Conservation (phyloP, 1,139 yeast genomes). For the Saccharomyces pastorianus region DNA sequence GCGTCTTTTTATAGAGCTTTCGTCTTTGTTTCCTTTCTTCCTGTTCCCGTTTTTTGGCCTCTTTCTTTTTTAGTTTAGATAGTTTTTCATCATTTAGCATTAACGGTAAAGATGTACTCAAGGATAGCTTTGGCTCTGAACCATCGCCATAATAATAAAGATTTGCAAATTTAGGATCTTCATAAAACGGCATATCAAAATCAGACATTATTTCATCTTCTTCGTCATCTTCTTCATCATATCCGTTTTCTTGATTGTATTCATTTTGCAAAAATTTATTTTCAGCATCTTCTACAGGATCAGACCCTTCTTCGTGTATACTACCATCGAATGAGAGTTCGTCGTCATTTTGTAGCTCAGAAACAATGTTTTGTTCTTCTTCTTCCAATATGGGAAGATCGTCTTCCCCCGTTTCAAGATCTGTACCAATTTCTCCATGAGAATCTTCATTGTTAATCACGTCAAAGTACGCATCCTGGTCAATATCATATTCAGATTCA, state of each 20-base stretch:
- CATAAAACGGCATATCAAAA: constrained; percentile 33
- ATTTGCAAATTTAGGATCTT: constrained; percentile 33
- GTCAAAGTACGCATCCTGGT: constrained; percentile 61
- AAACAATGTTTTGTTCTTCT: constrained; percentile 41
- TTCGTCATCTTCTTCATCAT: constrained; percentile 23
- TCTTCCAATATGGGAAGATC: constrained; percentile 42
- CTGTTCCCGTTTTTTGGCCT: constrained; percentile 33
- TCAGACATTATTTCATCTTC: constrained; percentile 32
- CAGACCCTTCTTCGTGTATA: constrained; percentile 27
- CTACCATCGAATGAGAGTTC: constrained; percentile 32
- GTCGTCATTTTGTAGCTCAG: constrained; percentile 35
- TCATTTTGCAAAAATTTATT: constrained; percentile 18
- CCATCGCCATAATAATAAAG: constrained; percentile 29
- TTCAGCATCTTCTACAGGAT: constrained; percentile 18
- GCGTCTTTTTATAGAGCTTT: constrained; percentile 18
- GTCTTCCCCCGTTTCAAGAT: constrained; percentile 49
- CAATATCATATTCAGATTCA: constrained; percentile 63
- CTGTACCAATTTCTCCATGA: constrained; percentile 34
- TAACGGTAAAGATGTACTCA: constrained; percentile 35
- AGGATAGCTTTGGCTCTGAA: constrained; percentile 26
- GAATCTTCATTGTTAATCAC: constrained; percentile 56
- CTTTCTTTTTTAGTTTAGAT: constrained; percentile 20
- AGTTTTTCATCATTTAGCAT: constrained; percentile 30
- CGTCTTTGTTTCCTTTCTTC: constrained; percentile 25
- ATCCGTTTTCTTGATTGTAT: constrained; percentile 29